Evolutionary conservation across 768 basidiomycete species (phyloP), one percentile per base, ranked within the genome.

Genomic region (Xanthoconium purpureum): DNA sequence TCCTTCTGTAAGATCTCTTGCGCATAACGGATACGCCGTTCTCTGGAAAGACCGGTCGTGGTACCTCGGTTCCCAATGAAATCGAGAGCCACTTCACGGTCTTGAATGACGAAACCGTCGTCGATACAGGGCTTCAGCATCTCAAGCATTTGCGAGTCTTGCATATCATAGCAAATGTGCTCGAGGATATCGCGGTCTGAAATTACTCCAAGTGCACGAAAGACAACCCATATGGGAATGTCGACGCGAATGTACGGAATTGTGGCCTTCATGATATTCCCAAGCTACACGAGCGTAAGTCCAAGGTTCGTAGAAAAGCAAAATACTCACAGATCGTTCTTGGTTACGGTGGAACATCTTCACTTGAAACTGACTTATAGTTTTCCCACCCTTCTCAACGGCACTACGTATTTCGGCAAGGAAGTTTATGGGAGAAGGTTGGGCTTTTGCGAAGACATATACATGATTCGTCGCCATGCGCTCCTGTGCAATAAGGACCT

Each of bases 401-500:
- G 94, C 94, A 72, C 92, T 94, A 58, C 96, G 88, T 72, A 99
- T 97, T 72, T 98, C 95, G 37, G 97, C 94, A 42, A 98, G 82
- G 75, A 96, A 97, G 61, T 87, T 93, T 64, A 97, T 91, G 2
- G 95, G 94, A 17, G 94, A 95, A 5, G 96, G 95, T 63, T 96
- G 93, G 0, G 92, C 92, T 74, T 98, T 99, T 50, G 95, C 94
- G 67, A 99, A 99, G 50, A 98, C 94, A 73, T 98, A 99, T 62
- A 99, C 97, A 67, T 97, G 95, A 75, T 99, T 99, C 24, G 94
- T 95, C 11, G 97, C 96, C 95, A 98, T 98, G 50, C 97, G 87
- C 72, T 99, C 97, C 73, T 99, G 97, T 2, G 97, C 97, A 72
- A 99, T 99, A 58, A 99, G 80, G n/a, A 99, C 97, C 73, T 99